Conservation (phyloP, 1,284 basidiomycete species). For the Trichosporon faecale region DNA sequence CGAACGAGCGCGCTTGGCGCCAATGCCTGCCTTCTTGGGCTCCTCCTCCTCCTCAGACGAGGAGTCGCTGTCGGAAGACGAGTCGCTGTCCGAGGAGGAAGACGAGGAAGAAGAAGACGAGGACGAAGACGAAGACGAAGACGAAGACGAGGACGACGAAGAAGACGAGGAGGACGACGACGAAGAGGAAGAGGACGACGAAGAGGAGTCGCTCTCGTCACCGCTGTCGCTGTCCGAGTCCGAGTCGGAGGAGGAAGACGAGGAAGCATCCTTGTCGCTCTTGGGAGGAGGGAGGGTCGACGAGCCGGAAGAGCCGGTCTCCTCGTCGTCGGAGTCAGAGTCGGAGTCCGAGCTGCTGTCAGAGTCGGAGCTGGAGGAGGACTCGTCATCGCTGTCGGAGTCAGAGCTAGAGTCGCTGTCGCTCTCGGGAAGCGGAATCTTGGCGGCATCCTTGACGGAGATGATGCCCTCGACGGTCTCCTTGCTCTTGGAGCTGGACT, state of each 20-base stretch:
- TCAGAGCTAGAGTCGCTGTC: conserved; percentile 22
- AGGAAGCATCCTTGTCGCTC: conserved; percentile 13
- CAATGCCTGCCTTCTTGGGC: conserved; percentile 20
- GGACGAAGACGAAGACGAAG: conserved; percentile 32
- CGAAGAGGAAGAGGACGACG: conserved; percentile 33
- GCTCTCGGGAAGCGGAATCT: conserved; percentile 10
- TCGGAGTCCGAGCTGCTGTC: conserved; percentile 20
- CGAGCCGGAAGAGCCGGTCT: conserved; percentile 18
- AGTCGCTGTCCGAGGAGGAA: conserved; percentile 24
- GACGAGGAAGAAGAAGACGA: conserved; percentile 36
- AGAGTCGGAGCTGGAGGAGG: conserved; percentile 16
- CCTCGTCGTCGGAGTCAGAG: conserved; percentile 7
- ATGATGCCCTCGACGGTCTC: conserved; percentile 12
- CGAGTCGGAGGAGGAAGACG: conserved; percentile 4
- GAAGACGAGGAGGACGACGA: conserved; percentile 33
- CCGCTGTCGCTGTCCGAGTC: conserved; percentile 16
- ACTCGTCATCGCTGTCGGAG: conserved; percentile 22
- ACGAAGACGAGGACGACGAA: conserved; percentile 20
- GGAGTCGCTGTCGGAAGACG: conserved; percentile 35
- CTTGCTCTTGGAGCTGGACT: conserved; percentile 14
- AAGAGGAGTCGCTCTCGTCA: conserved; percentile 22
- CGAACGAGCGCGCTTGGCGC: conserved; percentile 28
- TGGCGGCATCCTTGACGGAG: conserved; percentile 13
- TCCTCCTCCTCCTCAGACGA: conserved; percentile 28
- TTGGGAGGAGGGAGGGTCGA: conserved; percentile 20